phyloP scores from a whole-genome alignment of 139 green algal species.

The Chlorella sp. region DNA sequence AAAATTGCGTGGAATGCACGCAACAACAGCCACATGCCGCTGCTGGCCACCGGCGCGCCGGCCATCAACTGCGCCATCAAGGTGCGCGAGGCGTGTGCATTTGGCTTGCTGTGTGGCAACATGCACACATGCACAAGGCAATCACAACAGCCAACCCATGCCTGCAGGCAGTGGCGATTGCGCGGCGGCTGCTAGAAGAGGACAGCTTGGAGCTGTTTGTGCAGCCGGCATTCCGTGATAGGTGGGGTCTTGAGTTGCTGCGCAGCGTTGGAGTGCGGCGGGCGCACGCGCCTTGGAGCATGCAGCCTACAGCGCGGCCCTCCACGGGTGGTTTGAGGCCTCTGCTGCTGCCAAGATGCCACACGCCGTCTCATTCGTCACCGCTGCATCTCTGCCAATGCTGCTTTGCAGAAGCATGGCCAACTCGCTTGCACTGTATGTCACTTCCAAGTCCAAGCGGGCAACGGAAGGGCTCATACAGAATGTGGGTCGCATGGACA shows the following conservation, averaged over 20 bases:
- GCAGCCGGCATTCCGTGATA: slow-evolving; percentile 53
- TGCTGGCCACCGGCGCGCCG: slow-evolving; percentile 39
- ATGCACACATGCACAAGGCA: no score
- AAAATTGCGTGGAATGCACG: slow-evolving; percentile 57
- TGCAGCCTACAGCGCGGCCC: no score
- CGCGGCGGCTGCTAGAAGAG: slow-evolving; percentile 44
- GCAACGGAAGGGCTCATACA: slow-evolving; percentile 30
- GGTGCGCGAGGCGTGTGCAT: neutral
- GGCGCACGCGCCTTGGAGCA: no score
- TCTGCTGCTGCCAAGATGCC: neutral
- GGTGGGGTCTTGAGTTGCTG: no score
- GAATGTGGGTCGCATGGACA: neutral
- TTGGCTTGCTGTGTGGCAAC: neutral
- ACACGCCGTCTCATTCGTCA: no score
- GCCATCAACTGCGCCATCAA: slow-evolving; percentile 48
- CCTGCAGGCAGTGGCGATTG: slow-evolving; percentile 41
- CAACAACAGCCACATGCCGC: slow-evolving; percentile 39
- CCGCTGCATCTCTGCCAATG: neutral
- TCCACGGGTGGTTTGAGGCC: no score
- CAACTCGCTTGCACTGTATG: slow-evolving; percentile 42
- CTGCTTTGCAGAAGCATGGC: slow-evolving; percentile 34
- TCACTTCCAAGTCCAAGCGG: slow-evolving; percentile 38
- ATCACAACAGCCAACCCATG: no score
- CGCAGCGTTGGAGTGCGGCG: no score
- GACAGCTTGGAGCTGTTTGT: slow-evolving; percentile 49